Evolutionary conservation across 176 grass and related monocot genomes (phyloP).

Genomic region (Carex cristatella): DNA sequence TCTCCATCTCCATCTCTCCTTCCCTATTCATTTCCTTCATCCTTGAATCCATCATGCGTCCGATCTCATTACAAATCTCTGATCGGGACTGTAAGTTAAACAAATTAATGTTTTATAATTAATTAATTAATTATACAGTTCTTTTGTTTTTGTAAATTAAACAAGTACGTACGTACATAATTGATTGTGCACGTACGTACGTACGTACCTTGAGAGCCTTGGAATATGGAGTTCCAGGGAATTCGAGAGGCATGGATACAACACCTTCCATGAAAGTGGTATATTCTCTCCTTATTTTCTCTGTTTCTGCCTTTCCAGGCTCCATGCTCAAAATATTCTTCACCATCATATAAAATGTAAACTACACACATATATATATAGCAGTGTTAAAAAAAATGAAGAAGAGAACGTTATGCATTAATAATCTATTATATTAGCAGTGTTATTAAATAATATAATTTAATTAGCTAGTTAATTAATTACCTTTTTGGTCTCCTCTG

Average conservation of each 20-base stretch:
- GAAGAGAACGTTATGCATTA: background rate
- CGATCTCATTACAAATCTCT: conserved; percentile 22
- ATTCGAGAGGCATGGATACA: conserved; percentile 27
- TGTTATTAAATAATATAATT: background rate
- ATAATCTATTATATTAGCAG: background rate
- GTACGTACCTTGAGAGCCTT: conserved; percentile 30
- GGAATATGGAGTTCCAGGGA: conserved; percentile 32
- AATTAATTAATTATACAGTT: no score
- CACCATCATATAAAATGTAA: conserved; percentile 39
- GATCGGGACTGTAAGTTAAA: conserved; percentile 12
- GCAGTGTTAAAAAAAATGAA: background rate
- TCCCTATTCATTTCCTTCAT: conserved; percentile 10
- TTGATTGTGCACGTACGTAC: no score
- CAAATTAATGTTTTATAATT: no score
- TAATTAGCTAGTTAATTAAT: no score
- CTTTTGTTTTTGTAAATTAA: no score
- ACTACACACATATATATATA: background rate
- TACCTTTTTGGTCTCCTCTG: conserved; percentile 34
- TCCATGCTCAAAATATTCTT: conserved; percentile 37
- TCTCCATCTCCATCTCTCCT: background rate
- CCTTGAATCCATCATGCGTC: conserved; percentile 21
- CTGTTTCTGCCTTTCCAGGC: conserved; percentile 9
- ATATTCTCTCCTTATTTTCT: conserved; percentile 34
- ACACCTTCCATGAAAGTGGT: conserved; percentile 37
- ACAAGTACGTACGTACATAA: no score